Evolutionary conservation across 192 early-diverging fungal species (phyloP), one percentile per base, ranked within the genome.

Genomic region (Coemansia sp.): DNA sequence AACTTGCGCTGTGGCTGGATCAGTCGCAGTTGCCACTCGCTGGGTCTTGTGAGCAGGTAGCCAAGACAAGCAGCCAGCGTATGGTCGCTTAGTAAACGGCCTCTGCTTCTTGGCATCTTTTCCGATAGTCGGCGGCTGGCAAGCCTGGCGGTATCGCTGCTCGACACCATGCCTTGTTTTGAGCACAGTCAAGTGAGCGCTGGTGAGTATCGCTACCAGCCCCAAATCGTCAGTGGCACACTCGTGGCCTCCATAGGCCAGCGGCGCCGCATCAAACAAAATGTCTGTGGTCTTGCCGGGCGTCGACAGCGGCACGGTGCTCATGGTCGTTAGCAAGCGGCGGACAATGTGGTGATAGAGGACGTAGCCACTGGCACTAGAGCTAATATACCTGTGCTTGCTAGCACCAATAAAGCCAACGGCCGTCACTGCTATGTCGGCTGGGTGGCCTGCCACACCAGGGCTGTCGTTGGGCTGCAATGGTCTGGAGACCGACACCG

Each of bases 311-410:
- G 26, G 59, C n/a, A 37, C 28, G 11, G 78, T 81, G 64, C 50
- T 69, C 73, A 81, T 72, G 3, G 78, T 81, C 3, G 78, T 81
- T 12, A 82, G 67, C 61, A 82, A 28, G 12, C 79, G 67, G 9
- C 71, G 64, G 13, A 82, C 68, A 20, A 82, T 77, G 43, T 82
- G 79, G 53, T 82, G 79, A 52, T 77, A 77, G n/a, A 82, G 61
- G 5, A 77, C 79, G 23, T 61, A 21, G 0, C 77, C 77, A 28
- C 69, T 58, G 5, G 69, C 72, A 42, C 78, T 81, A 38, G 63
- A 66, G 66, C 78, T 81, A 59, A 82, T 60, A 42, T 71, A 82
- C 28, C 79, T 64, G 33, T 82, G 79, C 58, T 68, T 76, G 62
- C 79, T 82, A 2, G 59, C 59, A 39, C 79, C 79, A 34, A 82